A percentile compares a stretch with the other conserved stretches of the same genome.
Evolutionary conservation across 2,329 filamentous ascomycete species (phyloP).

Genomic region (Aureobasidium mangrovei): DNA sequence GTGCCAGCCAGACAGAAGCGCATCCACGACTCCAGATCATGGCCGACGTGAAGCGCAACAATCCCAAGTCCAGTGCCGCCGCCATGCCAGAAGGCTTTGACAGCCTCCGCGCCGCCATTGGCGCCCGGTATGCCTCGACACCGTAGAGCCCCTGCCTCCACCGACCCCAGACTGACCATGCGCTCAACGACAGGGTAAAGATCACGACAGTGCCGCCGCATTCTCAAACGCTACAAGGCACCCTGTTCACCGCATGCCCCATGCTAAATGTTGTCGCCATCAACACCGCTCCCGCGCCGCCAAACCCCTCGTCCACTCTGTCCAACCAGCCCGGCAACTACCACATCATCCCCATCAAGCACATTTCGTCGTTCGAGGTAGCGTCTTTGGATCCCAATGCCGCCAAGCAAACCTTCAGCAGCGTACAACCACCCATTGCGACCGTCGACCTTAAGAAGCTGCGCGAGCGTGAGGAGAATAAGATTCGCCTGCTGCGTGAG

Average conservation of each 20-base stretch:
- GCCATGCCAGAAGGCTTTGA: slow-evolving; percentile 38
- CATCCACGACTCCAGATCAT: slow-evolving; percentile 26
- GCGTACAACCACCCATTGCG: slow-evolving; percentile 34
- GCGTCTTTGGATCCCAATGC: slow-evolving; percentile 38
- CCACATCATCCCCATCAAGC: slow-evolving; percentile 51
- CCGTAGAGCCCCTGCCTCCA: neutral
- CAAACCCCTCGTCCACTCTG: slow-evolving; percentile 33
- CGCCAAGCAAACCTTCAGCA: slow-evolving; percentile 17
- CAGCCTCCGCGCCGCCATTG: slow-evolving; percentile 51
- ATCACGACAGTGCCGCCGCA: slow-evolving; percentile 46
- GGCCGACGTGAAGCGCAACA: slow-evolving; percentile 52
- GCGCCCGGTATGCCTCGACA: slow-evolving; percentile 44
- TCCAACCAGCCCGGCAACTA: slow-evolving; percentile 45
- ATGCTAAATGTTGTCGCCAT: slow-evolving; percentile 53
- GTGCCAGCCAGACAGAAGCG: neutral
- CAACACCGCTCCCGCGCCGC: slow-evolving; percentile 43
- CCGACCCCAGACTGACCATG: neutral
- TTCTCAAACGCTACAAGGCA: slow-evolving; percentile 49
- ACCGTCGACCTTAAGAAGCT: slow-evolving; percentile 48
- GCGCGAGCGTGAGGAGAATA: slow-evolving; percentile 46
- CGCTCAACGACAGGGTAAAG: slow-evolving; percentile 40
- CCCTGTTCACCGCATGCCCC: slow-evolving; percentile 53
- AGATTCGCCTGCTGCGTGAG: slow-evolving; percentile 48
- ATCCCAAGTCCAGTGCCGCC: slow-evolving; percentile 38
- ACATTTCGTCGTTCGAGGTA: slow-evolving; percentile 50